phyloP scores from a whole-genome alignment of 305 asterid genomes.

The Rubia occidens region DNA sequence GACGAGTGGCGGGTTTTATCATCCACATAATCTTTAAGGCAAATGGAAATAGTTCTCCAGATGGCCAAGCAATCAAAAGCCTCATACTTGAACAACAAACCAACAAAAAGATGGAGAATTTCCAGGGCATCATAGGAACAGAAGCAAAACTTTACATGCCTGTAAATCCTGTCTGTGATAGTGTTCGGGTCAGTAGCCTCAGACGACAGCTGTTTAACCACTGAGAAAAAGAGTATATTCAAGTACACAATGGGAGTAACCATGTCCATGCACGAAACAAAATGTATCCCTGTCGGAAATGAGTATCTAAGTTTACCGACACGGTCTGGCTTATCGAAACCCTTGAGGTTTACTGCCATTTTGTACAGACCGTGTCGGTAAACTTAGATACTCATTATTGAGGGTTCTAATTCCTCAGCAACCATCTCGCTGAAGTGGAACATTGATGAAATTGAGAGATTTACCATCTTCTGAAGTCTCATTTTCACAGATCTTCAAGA shows the following conservation, averaged over 20 bases:
- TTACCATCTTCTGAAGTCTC: slow-evolving; percentile 25
- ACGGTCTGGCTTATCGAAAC: slow-evolving; percentile 23
- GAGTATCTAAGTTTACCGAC: slow-evolving; percentile 12
- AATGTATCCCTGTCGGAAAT: slow-evolving; percentile 24
- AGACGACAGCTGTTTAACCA: slow-evolving; percentile 29
- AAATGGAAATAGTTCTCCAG: slow-evolving; percentile 47
- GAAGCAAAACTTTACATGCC: slow-evolving; percentile 34
- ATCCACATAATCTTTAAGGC: slow-evolving; percentile 36
- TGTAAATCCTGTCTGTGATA: slow-evolving; percentile 29
- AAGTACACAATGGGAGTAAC: slow-evolving; percentile 49
- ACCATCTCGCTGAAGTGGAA: slow-evolving; percentile 45
- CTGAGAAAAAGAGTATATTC: slow-evolving; percentile 40
- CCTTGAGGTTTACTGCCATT: slow-evolving; percentile 34
- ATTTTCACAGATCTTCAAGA: slow-evolving; percentile 36
- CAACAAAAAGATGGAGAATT: slow-evolving; percentile 36
- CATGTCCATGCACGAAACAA: slow-evolving; percentile 30
- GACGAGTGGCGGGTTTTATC: slow-evolving; percentile 22
- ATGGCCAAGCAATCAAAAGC: slow-evolving; percentile 27
- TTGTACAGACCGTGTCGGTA: too few relatives aligned
- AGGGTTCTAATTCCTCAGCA: slow-evolving; percentile 46
- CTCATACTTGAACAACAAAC: slow-evolving; percentile 34
- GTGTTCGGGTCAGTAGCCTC: slow-evolving; percentile 30
- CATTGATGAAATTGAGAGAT: slow-evolving; percentile 20
- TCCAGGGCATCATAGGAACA: slow-evolving; percentile 38
- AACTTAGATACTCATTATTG: too few relatives aligned